Conservation (phyloP, 2,329 filamentous ascomycete genomes). For the Aspergillus ustus region DNA sequence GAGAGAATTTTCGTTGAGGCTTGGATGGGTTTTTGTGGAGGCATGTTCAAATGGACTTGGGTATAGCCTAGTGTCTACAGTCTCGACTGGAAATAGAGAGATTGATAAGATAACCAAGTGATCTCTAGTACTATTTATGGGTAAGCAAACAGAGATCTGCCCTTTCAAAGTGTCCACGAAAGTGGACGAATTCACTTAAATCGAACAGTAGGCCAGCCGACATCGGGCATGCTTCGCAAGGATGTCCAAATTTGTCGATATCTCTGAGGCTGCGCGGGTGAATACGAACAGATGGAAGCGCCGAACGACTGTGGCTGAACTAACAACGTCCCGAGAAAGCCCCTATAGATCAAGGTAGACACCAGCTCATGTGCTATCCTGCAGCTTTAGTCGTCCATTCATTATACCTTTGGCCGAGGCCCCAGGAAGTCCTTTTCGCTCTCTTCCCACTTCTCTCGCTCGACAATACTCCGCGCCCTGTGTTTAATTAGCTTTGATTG, state of each 20-base stretch:
- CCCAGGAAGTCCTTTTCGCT: constrained; percentile 62
- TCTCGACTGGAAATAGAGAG: not conserved
- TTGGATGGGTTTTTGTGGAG: not conserved
- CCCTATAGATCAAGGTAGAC: not conserved
- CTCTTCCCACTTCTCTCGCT: constrained; percentile 64
- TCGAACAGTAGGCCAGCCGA: not conserved
- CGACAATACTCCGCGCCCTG: constrained; percentile 59
- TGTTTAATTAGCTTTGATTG: constrained; percentile 2
- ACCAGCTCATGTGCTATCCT: not conserved
- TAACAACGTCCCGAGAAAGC: not conserved
- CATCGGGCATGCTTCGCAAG: not conserved
- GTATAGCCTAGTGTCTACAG: not conserved
- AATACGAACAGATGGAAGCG: not conserved
- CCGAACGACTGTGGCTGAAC: not conserved
- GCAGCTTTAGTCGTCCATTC: not conserved
- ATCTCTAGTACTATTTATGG: not conserved
- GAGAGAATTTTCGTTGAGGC: not conserved
- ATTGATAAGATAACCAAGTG: not conserved
- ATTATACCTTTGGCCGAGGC: constrained; percentile 34
- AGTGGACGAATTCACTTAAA: too few relatives aligned
- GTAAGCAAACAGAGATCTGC: not conserved
- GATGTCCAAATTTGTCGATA: not conserved
- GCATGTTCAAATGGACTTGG: too few relatives aligned
- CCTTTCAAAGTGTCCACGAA: too few relatives aligned
- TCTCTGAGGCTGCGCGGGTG: not conserved